These are phyloP conservation scores for Aspergillus piperis DNA, from an alignment of 2,329 filamentous ascomycete species.

Conservation along the genomic window DNA sequence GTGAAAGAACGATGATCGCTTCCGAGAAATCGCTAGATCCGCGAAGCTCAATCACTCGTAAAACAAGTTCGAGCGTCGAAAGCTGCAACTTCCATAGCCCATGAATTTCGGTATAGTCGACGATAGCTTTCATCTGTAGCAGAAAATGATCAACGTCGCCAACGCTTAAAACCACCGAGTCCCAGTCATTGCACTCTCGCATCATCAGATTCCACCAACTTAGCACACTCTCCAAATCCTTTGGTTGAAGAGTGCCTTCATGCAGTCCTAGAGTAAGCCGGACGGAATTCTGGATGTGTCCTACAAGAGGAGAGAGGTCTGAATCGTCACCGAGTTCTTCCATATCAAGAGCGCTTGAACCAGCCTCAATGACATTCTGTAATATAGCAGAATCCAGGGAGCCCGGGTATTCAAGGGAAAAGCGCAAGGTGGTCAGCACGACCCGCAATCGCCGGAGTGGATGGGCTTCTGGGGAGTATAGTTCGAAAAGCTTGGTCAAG, in stretches of 20 bases:
- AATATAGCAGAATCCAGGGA: constrained; percentile 30
- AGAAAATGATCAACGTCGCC: constrained; percentile 54
- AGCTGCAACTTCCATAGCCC: constrained; percentile 55
- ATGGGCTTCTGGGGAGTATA: constrained; percentile 33
- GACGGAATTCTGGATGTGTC: constrained; percentile 37
- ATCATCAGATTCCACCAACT: constrained; percentile 45
- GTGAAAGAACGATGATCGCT: constrained; percentile 46
- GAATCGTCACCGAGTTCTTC: constrained; percentile 28
- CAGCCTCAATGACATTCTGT: constrained; percentile 32
- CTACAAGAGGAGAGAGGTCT: constrained; percentile 27
- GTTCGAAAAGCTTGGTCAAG: constrained; percentile 34
- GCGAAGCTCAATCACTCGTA: constrained; percentile 51
- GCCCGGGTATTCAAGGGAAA: constrained; percentile 35
- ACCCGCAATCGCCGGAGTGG: constrained; percentile 43
- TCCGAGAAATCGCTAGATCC: constrained; percentile 38
- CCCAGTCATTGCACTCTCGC: constrained; percentile 45
- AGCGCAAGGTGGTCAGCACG: constrained; percentile 37
- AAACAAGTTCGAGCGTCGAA: constrained; percentile 52
- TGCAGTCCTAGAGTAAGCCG: constrained; percentile 38
- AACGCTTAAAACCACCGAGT: constrained; percentile 47
- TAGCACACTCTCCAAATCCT: constrained; percentile 33
- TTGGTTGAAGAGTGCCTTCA: constrained; percentile 30
- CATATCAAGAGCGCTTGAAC: constrained; percentile 19
- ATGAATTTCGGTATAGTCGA: constrained; percentile 60
- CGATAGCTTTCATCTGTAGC: constrained; percentile 54